Evolutionary conservation across 768 basidiomycete genomes (phyloP).

Genomic region (Boletus vermiculosoides): DNA sequence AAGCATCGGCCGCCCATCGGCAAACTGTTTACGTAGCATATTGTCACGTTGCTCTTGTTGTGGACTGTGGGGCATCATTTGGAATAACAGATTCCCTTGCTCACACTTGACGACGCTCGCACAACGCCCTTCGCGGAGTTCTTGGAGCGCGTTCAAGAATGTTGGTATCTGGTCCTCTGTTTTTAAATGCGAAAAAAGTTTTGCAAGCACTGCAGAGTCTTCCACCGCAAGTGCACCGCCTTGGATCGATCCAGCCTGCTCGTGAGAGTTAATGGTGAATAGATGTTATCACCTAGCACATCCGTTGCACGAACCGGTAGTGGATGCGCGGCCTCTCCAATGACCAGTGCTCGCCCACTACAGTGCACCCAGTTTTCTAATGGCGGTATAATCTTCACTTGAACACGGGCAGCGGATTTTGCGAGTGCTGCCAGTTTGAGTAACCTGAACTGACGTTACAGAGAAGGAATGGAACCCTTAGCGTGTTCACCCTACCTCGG

Average conservation of each 20-base stretch:
- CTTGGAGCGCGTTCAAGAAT: constrained; percentile 55
- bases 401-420: constrained; percentile 35
- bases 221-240: constrained; percentile 53
- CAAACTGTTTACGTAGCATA: constrained; percentile 37
- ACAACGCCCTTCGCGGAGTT: constrained; percentile 54
- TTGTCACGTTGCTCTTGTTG: constrained; percentile 46
- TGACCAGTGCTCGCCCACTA: constrained; percentile 45
- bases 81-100: constrained; percentile 43
- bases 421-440: constrained; percentile 39
- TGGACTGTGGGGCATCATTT: constrained; percentile 44
- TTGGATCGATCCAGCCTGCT: constrained; percentile 55
- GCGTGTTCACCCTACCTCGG: constrained; percentile 33
- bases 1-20: constrained; percentile 48
- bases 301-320: constrained; percentile 41
- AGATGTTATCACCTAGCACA: not conserved
- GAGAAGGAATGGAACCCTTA: not conserved
- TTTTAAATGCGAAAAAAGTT: constrained; percentile 54
- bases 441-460: constrained; percentile 27
- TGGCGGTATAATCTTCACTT: constrained; percentile 38
- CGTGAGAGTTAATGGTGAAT: not conserved
- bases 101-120: constrained; percentile 46
- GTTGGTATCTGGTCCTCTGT: constrained; percentile 47
- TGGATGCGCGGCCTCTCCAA: constrained; percentile 65
- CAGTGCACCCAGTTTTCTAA: constrained; percentile 52
- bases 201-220: constrained; percentile 59